These are phyloP conservation scores for Naganishia randhawae DNA, from an alignment of 768 basidiomycete species.

Conservation along the genomic window DNA sequence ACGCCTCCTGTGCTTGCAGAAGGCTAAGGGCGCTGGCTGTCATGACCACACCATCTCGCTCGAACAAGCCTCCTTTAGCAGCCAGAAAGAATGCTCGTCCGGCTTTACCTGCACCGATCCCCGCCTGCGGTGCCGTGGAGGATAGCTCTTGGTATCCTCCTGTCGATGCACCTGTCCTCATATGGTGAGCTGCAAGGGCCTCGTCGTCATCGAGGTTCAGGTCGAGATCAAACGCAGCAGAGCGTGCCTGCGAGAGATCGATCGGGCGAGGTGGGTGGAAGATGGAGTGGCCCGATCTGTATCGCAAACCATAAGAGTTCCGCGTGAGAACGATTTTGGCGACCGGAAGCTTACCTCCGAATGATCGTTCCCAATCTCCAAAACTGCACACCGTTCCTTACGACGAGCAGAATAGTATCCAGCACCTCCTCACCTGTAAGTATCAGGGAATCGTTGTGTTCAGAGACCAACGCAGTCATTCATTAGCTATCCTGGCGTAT, in stretches of 20 bases:
- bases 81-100: slow-evolving; percentile 26
- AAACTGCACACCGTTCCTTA: slow-evolving; percentile 81
- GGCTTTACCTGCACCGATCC: slow-evolving; percentile 2
- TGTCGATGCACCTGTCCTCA: slow-evolving; percentile 5
- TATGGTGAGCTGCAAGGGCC: slow-evolving; percentile 46
- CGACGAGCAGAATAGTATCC: slow-evolving; percentile 85
- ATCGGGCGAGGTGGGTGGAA: slow-evolving; percentile 51
- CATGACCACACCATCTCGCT: slow-evolving; percentile 29
- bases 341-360: slow-evolving; percentile 65
- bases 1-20: slow-evolving; percentile 29
- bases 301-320: background rate
- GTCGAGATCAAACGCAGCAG: slow-evolving; percentile 49
- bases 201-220: slow-evolving; percentile 54
- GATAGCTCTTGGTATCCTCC: slow-evolving; percentile 8
- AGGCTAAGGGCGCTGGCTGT: slow-evolving; percentile 29
- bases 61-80: slow-evolving; percentile 24
- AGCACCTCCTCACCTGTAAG: slow-evolving; percentile 91
- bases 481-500: background rate
- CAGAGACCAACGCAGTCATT: background rate
- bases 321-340: background rate
- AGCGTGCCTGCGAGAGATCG: slow-evolving; percentile 52
- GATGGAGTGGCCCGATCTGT: slow-evolving; percentile 53
- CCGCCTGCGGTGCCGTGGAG: background rate
- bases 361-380: slow-evolving; percentile 86
- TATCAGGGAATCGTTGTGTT: slow-evolving; percentile 51